Evolutionary conservation across 1,139 yeast species (phyloP).

Genomic region (Taiozyma sp.): DNA sequence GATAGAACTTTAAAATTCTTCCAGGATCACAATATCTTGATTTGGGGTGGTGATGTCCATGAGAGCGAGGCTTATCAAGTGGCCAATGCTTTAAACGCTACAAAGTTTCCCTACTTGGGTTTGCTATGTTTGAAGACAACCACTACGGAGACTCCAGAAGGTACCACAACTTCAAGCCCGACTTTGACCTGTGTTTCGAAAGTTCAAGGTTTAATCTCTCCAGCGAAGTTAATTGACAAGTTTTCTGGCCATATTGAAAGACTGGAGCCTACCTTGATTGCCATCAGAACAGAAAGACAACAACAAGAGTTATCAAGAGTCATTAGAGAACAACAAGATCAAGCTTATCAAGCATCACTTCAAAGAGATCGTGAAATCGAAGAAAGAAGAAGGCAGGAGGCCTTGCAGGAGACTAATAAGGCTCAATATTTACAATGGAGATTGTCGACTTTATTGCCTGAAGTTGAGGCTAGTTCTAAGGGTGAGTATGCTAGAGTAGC

Average conservation of each 20-base stretch:
- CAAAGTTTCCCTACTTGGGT: conserved; percentile 80
- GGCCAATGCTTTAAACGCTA: conserved; percentile 68
- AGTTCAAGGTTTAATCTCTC: conserved; percentile 50
- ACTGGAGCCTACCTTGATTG: conserved; percentile 56
- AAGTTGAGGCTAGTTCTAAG: conserved; percentile 24
- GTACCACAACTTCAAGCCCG: conserved; percentile 48
- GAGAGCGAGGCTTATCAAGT: conserved; percentile 83
- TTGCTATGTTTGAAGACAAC: conserved; percentile 53
- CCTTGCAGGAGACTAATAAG: conserved; percentile 22
- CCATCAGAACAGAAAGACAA: conserved; percentile 57
- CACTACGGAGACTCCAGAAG: conserved; percentile 56
- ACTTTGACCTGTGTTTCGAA: conserved; percentile 59
- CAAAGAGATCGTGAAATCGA: conserved; percentile 32
- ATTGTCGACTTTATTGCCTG: conserved; percentile 34
- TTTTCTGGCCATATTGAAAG: conserved; percentile 41
- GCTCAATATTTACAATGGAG: conserved; percentile 45
- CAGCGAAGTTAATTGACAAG: conserved; percentile 27
- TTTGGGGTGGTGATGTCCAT: conserved; percentile 89
- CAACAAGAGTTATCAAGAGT: conserved; percentile 57
- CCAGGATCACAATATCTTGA: conserved; percentile 43
- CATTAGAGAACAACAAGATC: conserved; percentile 70
- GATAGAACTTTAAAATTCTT: conserved; percentile 34
- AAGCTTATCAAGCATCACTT: conserved; percentile 69
- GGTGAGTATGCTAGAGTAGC: conserved; percentile 47
- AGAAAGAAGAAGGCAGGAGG: conserved; percentile 26